Conservation (phyloP, 805 yeast genomes). For the Wickerhamiella brachini region DNA sequence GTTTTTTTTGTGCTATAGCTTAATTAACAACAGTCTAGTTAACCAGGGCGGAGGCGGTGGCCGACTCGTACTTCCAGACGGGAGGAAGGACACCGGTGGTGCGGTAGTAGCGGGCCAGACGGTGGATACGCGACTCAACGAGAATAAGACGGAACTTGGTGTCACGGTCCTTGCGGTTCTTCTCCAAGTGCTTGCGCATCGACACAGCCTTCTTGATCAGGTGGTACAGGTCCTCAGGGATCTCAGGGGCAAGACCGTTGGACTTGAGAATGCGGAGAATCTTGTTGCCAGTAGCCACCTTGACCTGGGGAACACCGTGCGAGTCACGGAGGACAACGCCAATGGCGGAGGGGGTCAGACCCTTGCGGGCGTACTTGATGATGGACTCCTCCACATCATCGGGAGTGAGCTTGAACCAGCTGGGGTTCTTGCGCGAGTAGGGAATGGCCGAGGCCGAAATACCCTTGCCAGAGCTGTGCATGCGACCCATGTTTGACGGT, state of each 20-base stretch:
- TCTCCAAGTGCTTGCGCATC: slow-evolving; percentile 99
- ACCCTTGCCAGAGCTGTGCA: slow-evolving; percentile 99
- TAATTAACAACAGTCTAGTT: slow-evolving; percentile 40
- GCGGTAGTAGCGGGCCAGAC: slow-evolving; percentile 99
- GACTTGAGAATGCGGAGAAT: slow-evolving; percentile 97
- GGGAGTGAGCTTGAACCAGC: slow-evolving; percentile 97
- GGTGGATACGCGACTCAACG: slow-evolving; percentile 99
- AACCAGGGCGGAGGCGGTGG: slow-evolving; percentile 99
- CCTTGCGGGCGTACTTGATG: slow-evolving; percentile 99
- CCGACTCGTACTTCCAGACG: slow-evolving; percentile 99
- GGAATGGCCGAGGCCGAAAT: slow-evolving; percentile 98
- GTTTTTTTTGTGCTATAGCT: slow-evolving; percentile 3
- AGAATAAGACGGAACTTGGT: slow-evolving; percentile 99
- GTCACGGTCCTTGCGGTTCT: slow-evolving; percentile 99
- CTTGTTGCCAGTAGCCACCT: slow-evolving; percentile 97
- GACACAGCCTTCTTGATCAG: slow-evolving; percentile 99
- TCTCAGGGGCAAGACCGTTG: slow-evolving; percentile 99
- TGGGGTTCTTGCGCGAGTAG: slow-evolving; percentile 96
- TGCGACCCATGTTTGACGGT: slow-evolving; percentile 84
- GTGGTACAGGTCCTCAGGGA: slow-evolving; percentile 99
- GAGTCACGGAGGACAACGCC: slow-evolving; percentile 99
- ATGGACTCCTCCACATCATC: slow-evolving; percentile 96
- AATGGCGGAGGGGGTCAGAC: slow-evolving; percentile 98
- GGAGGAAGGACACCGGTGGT: slow-evolving; percentile 98
- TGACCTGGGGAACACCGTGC: slow-evolving; percentile 98